These are phyloP conservation scores for Fusarium marasasianum DNA, from an alignment of 2,329 filamentous ascomycete species.

Conservation along the genomic window DNA sequence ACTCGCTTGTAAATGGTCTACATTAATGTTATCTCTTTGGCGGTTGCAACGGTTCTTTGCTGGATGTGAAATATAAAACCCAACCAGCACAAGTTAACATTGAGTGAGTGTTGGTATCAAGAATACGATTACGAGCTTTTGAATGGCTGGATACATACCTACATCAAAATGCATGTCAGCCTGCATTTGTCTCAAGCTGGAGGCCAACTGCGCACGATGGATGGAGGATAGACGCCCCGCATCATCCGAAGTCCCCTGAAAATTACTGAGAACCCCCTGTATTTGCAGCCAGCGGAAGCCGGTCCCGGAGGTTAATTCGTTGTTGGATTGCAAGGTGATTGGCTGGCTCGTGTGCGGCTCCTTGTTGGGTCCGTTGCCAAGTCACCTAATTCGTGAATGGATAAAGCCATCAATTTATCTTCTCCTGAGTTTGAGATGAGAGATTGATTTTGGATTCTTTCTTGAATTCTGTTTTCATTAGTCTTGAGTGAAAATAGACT, in stretches of 20 bases:
- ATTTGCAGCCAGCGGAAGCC: constrained; percentile 17
- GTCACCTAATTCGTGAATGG: constrained; percentile 9
- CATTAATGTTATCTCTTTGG: neutral
- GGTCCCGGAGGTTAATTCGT: constrained; percentile 3
- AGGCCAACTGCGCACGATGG: neutral
- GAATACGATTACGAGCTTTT: constrained; percentile 23
- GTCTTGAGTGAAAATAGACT: neutral
- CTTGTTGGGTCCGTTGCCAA: constrained; percentile 29
- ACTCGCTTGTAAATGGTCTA: neutral
- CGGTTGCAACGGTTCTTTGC: neutral
- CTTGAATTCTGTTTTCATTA: neutral
- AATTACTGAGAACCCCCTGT: constrained; percentile 19
- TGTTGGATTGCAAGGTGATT: neutral
- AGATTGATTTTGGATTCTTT: neutral
- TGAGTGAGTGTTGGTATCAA: neutral
- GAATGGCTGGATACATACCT: neutral
- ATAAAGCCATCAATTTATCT: constrained; percentile 17
- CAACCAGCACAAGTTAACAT: neutral
- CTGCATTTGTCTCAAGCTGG: neutral
- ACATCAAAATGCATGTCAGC: constrained; percentile 15
- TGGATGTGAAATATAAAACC: neutral
- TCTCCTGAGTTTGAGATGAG: constrained; percentile 17
- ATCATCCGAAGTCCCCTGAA: constrained; percentile 10
- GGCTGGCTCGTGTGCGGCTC: constrained; percentile 15
- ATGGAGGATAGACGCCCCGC: neutral